phyloP scores from a whole-genome alignment of 352 stramenopile species.

The Phytophthora aleatoria region DNA sequence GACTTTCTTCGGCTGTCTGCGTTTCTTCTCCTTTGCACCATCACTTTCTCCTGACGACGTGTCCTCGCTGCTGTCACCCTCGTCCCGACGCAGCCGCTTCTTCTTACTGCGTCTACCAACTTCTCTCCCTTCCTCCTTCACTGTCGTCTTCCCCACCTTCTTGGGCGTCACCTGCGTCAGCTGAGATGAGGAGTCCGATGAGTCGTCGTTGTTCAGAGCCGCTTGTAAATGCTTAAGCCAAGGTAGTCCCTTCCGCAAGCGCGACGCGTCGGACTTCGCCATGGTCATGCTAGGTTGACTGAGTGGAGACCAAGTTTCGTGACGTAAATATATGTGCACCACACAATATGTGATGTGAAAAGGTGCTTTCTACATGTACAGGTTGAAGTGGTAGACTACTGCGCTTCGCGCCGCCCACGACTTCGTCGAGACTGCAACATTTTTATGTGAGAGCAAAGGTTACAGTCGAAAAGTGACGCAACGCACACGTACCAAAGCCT shows the following conservation, averaged over 20 bases:
- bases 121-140: constrained; percentile 1
- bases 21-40: not conserved
- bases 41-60: constrained; percentile 2
- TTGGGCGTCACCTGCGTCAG: not conserved
- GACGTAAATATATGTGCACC: constrained; percentile 3
- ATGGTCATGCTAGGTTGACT: constrained; percentile 1
- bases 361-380: not conserved
- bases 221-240: constrained; percentile 35
- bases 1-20: constrained; percentile 5
- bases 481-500: constrained; percentile 58
- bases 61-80: constrained; percentile 3
- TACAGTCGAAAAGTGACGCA: constrained; percentile 1
- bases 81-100: not conserved
- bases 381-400: constrained; percentile 8
- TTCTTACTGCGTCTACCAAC: constrained; percentile 6
- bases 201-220: constrained; percentile 32
- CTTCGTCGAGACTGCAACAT: constrained; percentile 51
- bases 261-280: constrained; percentile 3
- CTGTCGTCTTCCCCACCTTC: constrained; percentile 3
- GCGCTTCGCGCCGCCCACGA: constrained; percentile 47
- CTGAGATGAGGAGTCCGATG: constrained; percentile 25
- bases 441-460: not conserved
- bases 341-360: not conserved
- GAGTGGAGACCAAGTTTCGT: constrained; percentile 8
- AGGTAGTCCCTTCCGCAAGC: constrained; percentile 14